Evolutionary conservation across 176 grass and related monocot genomes (phyloP), one percentile per base, ranked within the genome.

Genomic region (Calamus simplicifolius): DNA sequence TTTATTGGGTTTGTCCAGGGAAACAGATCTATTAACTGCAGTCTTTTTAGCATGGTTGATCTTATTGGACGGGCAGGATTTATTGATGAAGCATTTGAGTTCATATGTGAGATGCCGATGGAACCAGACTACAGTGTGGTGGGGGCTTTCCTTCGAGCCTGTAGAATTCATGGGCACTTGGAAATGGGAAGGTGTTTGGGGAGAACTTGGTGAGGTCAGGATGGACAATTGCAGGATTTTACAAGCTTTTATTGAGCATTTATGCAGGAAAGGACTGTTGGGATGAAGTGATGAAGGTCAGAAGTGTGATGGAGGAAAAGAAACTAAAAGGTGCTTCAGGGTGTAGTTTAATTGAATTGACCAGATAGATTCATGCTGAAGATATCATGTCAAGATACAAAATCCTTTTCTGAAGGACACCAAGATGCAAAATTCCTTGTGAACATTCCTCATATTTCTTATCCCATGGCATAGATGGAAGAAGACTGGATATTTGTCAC

Each of bases 331-430:
- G 62, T 52, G 17, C 25, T 5, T 51, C 49, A 13, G 49, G 49
- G 52, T 65, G 21, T n/a, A 65, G 62, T 51, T 65, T 65, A 15
- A 65, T 65, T 50, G 13, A 65, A 65, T 52, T 18, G 28, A 65
- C 28, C 12, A 17, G 5, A 29, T 12, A 43, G 10, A 8, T 43
- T 43, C 10, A 43, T 43, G 35, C 35, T 43, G 35, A 43, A 43
- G 35, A 43, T 43, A 12, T 2, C 12, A 43, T 43, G 3, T 43
- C 35, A 43, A 43, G 35, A 38, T 38, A 2, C 35, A 23, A 23
- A n/a, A 23, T 23, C 21, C 21, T 23, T 23, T 23, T n/a, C n/a
- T 23, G 21, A 23, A 23, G 21, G 21, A 23, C 21, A 23, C 21
- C 35, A 43, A 43, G 35, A 38, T 38, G 0, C 6, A 43, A 10